phyloP scores from a whole-genome alignment of 805 yeast species.

The Priceomyces carsonii region DNA sequence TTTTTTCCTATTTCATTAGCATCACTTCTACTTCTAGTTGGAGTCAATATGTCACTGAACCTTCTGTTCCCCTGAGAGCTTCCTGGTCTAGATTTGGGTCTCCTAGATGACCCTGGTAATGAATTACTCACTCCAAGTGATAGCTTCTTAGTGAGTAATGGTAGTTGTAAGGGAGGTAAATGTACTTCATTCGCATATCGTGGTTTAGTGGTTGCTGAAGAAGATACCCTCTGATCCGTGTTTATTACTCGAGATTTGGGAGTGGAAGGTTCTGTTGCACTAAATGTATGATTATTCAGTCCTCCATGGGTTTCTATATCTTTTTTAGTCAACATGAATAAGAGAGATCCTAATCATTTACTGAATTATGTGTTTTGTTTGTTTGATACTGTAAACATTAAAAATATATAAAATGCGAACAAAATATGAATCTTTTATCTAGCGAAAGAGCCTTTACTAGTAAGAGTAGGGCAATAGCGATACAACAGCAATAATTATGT shows the following conservation, averaged over 20 bases:
- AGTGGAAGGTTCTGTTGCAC: conserved; percentile 20
- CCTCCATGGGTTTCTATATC: neutral
- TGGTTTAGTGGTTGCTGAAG: neutral
- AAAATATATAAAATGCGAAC: no score
- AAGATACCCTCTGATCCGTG: conserved; percentile 5
- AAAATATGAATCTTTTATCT: neutral
- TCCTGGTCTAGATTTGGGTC: conserved; percentile 5
- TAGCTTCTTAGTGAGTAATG: conserved; percentile 8
- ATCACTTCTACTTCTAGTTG: conserved; percentile 11
- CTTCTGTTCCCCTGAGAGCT: conserved; percentile 6
- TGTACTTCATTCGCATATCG: conserved; percentile 5
- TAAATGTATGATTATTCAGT: conserved; percentile 1
- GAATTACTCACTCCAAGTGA: conserved; percentile 7
- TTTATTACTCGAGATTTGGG: no score
- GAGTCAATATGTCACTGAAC: conserved; percentile 6
- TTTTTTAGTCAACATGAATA: neutral
- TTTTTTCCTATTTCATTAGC: conserved; percentile 5
- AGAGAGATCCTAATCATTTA: no score
- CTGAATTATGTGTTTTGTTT: no score
- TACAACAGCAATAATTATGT: no score
- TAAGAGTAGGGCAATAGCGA: no score
- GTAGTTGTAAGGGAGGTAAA: conserved; percentile 13
- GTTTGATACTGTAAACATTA: no score
- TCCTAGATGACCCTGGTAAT: conserved; percentile 8
- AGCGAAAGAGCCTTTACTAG: no score